phyloP scores from a whole-genome alignment of 192 early-diverging fungal species.

The Lobulomyces angularis region DNA sequence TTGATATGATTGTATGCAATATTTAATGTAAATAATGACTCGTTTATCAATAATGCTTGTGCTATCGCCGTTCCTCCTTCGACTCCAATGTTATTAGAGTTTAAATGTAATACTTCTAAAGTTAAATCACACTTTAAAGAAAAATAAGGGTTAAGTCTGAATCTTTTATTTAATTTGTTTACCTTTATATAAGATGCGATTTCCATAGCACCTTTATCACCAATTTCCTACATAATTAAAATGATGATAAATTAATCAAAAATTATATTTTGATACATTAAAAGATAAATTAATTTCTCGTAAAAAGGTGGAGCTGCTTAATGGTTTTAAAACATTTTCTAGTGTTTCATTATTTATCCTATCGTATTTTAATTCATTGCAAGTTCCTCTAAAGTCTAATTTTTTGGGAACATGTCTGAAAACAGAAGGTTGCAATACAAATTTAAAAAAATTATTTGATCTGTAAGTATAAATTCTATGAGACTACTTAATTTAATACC shows the following conservation, averaged over 20 bases:
- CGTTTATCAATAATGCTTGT: constrained; percentile 24
- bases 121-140: constrained; percentile 5
- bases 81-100: constrained; percentile 21
- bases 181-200: constrained; percentile 32
- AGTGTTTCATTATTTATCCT: constrained; percentile 19
- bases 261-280: too few relatives aligned
- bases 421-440: background rate
- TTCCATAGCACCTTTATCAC: constrained; percentile 22
- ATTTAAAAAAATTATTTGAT: background rate
- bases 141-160: background rate
- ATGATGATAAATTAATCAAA: too few relatives aligned
- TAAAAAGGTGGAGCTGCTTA: constrained; percentile 17
- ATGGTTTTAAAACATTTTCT: constrained; percentile 17
- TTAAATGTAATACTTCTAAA: constrained; percentile 19
- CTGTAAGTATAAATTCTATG: constrained; percentile 1
- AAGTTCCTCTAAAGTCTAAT: constrained; percentile 17
- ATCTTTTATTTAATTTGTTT: background rate
- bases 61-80: constrained; percentile 17
- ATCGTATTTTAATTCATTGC: constrained; percentile 10
- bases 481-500: constrained; percentile 6
- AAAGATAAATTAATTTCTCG: constrained; percentile 23
- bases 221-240: too few relatives aligned
- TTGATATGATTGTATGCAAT: constrained; percentile 18
- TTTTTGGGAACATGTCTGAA: constrained; percentile 15
- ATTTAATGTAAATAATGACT: constrained; percentile 15